Evolutionary conservation across 73 alveolate genomes (phyloP).

Genomic region (Urostyla sp.): DNA sequence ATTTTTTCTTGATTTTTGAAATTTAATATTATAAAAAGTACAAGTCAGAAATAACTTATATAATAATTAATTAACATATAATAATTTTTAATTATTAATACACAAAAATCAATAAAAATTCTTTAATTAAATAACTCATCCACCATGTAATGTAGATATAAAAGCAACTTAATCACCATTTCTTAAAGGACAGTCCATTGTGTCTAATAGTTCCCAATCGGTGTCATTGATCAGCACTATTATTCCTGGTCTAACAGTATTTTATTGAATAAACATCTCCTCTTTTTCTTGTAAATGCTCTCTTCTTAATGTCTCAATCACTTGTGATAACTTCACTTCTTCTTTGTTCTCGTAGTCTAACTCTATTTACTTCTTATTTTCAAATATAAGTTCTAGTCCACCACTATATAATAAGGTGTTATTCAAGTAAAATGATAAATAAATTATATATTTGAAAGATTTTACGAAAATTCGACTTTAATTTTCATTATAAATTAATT

Average conservation of each 20-base stretch:
- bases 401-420: slow-evolving; percentile 30
- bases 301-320: slow-evolving; percentile 44
- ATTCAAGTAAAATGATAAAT: neutral
- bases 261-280: slow-evolving; percentile 69
- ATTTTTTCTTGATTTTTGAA: slow-evolving; percentile 14
- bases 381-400: slow-evolving; percentile 62
- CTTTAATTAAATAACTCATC: slow-evolving; percentile 62
- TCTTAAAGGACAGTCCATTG: slow-evolving; percentile 73
- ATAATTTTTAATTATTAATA: neutral
- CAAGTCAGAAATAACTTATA: slow-evolving; percentile 14
- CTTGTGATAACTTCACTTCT: too few relatives aligned
- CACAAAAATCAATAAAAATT: neutral
- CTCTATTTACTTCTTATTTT: slow-evolving; percentile 20
- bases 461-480: slow-evolving; percentile 54
- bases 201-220: slow-evolving; percentile 96
- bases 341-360: slow-evolving; percentile 48
- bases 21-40: slow-evolving; percentile 37
- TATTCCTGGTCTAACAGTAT: slow-evolving; percentile 88
- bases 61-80: neutral
- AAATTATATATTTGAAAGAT: neutral
- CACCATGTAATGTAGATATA: slow-evolving; percentile 96
- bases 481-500: slow-evolving; percentile 45
- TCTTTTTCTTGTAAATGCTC: slow-evolving; percentile 63
- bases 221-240: slow-evolving; percentile 93
- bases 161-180: slow-evolving; percentile 84